phyloP scores from a whole-genome alignment of 1,284 basidiomycete genomes.

The Irpex sp. region DNA sequence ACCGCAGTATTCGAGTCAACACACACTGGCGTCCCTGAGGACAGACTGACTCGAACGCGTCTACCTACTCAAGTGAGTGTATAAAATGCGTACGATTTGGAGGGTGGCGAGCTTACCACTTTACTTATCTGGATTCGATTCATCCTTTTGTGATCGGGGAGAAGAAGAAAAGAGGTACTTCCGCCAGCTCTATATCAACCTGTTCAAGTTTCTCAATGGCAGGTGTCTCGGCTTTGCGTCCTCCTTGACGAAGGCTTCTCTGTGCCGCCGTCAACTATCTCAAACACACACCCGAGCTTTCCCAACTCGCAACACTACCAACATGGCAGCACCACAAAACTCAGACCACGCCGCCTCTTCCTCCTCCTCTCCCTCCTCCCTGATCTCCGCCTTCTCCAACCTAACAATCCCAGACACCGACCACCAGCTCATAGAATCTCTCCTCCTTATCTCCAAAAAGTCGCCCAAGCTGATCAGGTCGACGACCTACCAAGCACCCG shows the following conservation, averaged over 20 bases:
- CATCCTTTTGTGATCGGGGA: neutral
- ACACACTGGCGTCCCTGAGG: no score
- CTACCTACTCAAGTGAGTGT: no score
- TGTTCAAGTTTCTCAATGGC: neutral
- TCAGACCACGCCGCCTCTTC: no score
- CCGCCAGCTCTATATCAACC: neutral
- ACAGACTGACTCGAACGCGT: no score
- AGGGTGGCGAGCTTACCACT: no score
- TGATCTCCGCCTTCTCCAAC: slow-evolving; percentile 9
- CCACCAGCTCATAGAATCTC: slow-evolving; percentile 52
- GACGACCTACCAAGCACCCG: slow-evolving; percentile 49
- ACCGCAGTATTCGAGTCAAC: no score
- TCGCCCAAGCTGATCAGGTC: slow-evolving; percentile 60
- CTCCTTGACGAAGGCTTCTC: neutral
- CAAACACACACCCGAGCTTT: neutral
- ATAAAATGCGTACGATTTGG: no score
- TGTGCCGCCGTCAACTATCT: neutral
- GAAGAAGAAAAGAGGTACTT: neutral
- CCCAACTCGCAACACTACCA: neutral
- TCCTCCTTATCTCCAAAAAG: slow-evolving; percentile 47
- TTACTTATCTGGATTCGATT: neutral
- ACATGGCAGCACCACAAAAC: neutral
- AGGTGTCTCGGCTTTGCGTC: neutral
- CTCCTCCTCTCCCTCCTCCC: neutral
- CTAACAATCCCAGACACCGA: slow-evolving; percentile 35